A percentile compares a stretch with the other conserved stretches of the same genome.
These are phyloP conservation scores for Alternaria alternata DNA, from an alignment of 2,329 filamentous ascomycete genomes.

Conservation along the genomic window DNA sequence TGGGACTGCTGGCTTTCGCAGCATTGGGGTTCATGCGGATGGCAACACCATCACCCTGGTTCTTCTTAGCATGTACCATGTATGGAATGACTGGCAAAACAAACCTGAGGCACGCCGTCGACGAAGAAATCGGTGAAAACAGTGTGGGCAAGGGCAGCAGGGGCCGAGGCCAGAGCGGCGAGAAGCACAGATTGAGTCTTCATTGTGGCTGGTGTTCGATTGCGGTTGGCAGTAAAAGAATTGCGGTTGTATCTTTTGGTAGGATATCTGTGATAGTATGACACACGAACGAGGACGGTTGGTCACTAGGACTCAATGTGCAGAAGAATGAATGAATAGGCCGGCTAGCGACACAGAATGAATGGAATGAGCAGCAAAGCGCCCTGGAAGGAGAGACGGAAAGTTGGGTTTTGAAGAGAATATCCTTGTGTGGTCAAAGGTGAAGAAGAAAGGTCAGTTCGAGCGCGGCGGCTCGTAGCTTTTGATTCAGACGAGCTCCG, in stretches of 20 bases:
- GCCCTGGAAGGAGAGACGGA: conserved; percentile 41
- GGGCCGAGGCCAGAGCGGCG: conserved; percentile 44
- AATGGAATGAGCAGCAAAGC: conserved; percentile 41
- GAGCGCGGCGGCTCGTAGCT: conserved; percentile 18
- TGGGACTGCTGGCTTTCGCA: conserved; percentile 63
- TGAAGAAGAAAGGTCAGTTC: conserved; percentile 5
- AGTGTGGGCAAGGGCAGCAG: conserved; percentile 47
- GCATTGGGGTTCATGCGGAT: conserved; percentile 70
- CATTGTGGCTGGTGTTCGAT: conserved; percentile 32
- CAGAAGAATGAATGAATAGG: conserved; percentile 33
- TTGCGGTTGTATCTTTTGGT: neutral
- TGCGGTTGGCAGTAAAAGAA: conserved; percentile 6
- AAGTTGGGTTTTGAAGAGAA: conserved; percentile 38
- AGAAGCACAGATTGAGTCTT: conserved; percentile 46
- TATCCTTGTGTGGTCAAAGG: conserved; percentile 34
- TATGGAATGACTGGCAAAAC: conserved; percentile 1
- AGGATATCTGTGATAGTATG: conserved; percentile 26
- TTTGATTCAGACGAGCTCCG: conserved; percentile 31
- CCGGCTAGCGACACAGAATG: conserved; percentile 50
- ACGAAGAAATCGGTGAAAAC: conserved; percentile 48
- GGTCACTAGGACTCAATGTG: conserved; percentile 44
- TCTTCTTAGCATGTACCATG: conserved; percentile 28
- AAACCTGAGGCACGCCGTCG: conserved; percentile 42
- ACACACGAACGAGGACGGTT: conserved; percentile 32
- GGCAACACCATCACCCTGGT: conserved; percentile 73